Evolutionary conservation across 306 rosid genomes (phyloP), one percentile per base, ranked within the genome.

Genomic region (Bauhinia variegata): DNA sequence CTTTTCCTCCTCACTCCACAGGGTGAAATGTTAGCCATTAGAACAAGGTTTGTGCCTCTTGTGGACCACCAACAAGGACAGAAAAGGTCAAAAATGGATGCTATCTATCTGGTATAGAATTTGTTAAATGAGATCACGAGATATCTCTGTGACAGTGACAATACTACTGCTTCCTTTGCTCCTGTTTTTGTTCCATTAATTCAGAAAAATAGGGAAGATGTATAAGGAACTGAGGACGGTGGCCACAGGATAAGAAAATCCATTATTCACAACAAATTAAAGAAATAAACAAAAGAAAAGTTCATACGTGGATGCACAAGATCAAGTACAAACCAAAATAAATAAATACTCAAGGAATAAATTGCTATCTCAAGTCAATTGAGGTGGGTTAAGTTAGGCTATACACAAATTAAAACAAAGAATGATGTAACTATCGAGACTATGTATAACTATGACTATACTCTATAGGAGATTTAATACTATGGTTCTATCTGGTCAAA

Each of bases 121-220:
- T 16, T 8, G 42, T 33, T 54, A 18, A 36, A 63, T 63, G 65
- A 39, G 18, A 10, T 64, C 72, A 64, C 78, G 60, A 56, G 78
- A 54, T 4, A 8, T 4, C 10, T 39, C n/a, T n/a, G n/a, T n/a
- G n/a, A n/a, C n/a, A n/a, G n/a, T n/a, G n/a, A 50, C 28, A 2
- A 23, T 23, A 1, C 1, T 64, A n/a, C n/a, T n/a, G 60, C 9
- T 32, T 9, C 59, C 13, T 42, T 5, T 14, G 8, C 8, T 53
- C n/a, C 58, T 53, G 23, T 48, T 16, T 12, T 46, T 31, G 7
- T 18, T 63, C 14, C 16, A 12, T 10, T 31, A 3, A 18, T 43
- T 17, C 43, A 2, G 39, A 7, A 62, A 43, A 12, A 12, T 14
- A 15, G 52, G 50, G 2, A 23, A 2, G n/a, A n/a, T n/a, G n/a